Percentiles rank a stretch among this genome's conserved stretches.
phyloP scores from a whole-genome alignment of 352 stramenopile species.

The Pythium insidiosum region DNA sequence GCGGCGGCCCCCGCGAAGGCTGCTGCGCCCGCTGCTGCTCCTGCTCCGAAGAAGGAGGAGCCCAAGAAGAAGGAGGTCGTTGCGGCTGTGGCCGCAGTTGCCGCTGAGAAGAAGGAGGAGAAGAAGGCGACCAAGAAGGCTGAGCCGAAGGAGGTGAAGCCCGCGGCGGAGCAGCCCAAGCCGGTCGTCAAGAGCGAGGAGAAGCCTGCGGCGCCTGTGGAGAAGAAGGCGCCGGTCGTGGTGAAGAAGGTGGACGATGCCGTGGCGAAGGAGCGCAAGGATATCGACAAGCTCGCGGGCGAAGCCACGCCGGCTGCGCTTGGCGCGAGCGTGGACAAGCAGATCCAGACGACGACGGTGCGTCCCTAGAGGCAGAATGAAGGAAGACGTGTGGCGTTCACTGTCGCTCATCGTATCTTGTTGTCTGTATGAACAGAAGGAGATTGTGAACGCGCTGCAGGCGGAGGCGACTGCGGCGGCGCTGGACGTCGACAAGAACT shows the following conservation, averaged over 20 bases:
- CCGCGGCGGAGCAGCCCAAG: constrained; percentile 5
- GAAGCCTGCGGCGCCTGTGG: constrained; percentile 24
- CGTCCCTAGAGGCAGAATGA: neutral
- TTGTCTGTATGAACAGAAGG: constrained; percentile 25
- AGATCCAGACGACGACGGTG: constrained; percentile 64
- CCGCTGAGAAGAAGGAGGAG: constrained; percentile 2
- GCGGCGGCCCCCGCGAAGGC: constrained; percentile 13
- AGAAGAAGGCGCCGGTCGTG: constrained; percentile 26
- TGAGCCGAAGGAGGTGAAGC: constrained; percentile 21
- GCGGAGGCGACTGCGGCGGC: constrained; percentile 44
- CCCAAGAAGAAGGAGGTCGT: constrained; percentile 8
- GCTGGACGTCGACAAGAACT: constrained; percentile 67
- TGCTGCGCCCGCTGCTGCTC: constrained; percentile 5
- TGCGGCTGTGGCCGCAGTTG: constrained; percentile 1
- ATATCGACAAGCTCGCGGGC: too few relatives aligned
- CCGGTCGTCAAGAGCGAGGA: too few relatives aligned
- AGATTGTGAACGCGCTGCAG: constrained; percentile 52
- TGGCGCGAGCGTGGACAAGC: constrained; percentile 37
- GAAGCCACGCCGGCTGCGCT: constrained; percentile 41
- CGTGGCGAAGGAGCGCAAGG: constrained; percentile 44
- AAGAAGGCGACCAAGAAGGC: too few relatives aligned
- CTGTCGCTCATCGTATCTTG: too few relatives aligned
- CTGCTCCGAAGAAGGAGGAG: constrained; percentile 24
- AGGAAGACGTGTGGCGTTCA: neutral
- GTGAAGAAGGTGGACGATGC: constrained; percentile 61